phyloP scores from a whole-genome alignment of 805 yeast species.

The Lipomyces orientalis region DNA sequence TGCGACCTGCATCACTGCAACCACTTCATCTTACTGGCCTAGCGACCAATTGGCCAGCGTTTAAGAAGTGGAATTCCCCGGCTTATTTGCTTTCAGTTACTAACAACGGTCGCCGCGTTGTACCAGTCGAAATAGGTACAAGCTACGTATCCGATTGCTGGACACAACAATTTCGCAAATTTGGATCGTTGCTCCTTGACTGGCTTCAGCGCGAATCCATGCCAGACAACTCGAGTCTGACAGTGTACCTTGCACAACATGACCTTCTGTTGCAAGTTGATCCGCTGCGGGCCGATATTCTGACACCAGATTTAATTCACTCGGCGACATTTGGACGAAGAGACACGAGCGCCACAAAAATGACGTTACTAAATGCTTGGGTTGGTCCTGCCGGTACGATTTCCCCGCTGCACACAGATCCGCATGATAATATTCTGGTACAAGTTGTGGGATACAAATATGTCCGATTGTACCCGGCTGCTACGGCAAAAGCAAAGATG shows the following conservation, averaged over 20 bases:
- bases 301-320: slow-evolving; percentile 34
- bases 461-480: slow-evolving; percentile 37
- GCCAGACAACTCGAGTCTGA: slow-evolving; percentile 10
- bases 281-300: slow-evolving; percentile 33
- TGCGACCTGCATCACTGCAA: neutral
- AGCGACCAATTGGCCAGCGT: slow-evolving; percentile 35
- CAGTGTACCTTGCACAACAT: slow-evolving; percentile 38
- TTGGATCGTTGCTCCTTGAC: slow-evolving; percentile 33
- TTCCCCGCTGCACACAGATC: slow-evolving; percentile 42
- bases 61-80: slow-evolving; percentile 35
- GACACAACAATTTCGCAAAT: slow-evolving; percentile 35
- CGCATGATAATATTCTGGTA: slow-evolving; percentile 37
- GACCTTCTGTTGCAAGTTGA: slow-evolving; percentile 38
- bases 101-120: slow-evolving; percentile 35
- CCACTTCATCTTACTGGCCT: slow-evolving; percentile 23
- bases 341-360: neutral
- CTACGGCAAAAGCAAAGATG: slow-evolving; percentile 17
- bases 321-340: slow-evolving; percentile 2
- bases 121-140: slow-evolving; percentile 41
- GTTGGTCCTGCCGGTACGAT: slow-evolving; percentile 41
- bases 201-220: slow-evolving; percentile 20
- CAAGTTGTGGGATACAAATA: slow-evolving; percentile 42
- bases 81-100: slow-evolving; percentile 34
- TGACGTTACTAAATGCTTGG: slow-evolving; percentile 37
- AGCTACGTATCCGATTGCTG: slow-evolving; percentile 37